Base-by-base conservation (phyloP, 257 asterid species). In the Leptodermis oblonga region DNA sequence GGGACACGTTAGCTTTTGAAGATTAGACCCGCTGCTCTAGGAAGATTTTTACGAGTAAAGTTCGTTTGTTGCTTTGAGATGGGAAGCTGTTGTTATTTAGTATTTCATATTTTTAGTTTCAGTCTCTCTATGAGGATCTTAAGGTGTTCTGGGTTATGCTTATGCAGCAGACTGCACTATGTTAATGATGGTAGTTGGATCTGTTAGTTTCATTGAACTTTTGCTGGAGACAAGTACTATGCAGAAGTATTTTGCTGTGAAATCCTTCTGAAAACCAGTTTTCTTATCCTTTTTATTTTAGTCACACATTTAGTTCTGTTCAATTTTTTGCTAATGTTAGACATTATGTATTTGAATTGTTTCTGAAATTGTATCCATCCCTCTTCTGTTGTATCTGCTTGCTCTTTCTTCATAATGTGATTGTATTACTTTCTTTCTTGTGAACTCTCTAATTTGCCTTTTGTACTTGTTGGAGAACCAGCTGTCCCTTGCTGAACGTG, bases 401-500 rank as follows among this genome's bases (percentile, higher is more conserved):
- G 52, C 37, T 49, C 54, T 39, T 1, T 61, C 13, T 6, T 14
- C 54, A 62, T 51, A 14, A 34, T 6, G 60, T 67, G 15, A 34
- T n/a, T 67, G 1, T 25, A 17, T 42, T 26, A 22, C 37, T 58
- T 66, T 65, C 18, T 14, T 65, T 20, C 3, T n/a, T 41, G 59
- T 51, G 70, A 23, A 22, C n/a, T 26, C 70, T 60, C 55, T 82
- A 70, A 76, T 34, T 56, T 74, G 43, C 51, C 63, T 36, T 41
- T 59, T 73, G 65, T 70, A 20, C 23, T 75, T 73, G 70, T 69
- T 62, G 63, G 66, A 54, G 55, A 66, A 79, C 68, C 96, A 92
- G 98, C 87, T 86, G 72, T 78, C 54, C 81, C 86, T 92, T 68
- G 70, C 74, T 14, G 95, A 70, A 67, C 82, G 75, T 67, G 92